Percentiles rank a stretch among this genome's conserved stretches.
These are phyloP conservation scores for Symbiodinium natans DNA, from an alignment of 73 alveolate species.

Conservation along the genomic window DNA sequence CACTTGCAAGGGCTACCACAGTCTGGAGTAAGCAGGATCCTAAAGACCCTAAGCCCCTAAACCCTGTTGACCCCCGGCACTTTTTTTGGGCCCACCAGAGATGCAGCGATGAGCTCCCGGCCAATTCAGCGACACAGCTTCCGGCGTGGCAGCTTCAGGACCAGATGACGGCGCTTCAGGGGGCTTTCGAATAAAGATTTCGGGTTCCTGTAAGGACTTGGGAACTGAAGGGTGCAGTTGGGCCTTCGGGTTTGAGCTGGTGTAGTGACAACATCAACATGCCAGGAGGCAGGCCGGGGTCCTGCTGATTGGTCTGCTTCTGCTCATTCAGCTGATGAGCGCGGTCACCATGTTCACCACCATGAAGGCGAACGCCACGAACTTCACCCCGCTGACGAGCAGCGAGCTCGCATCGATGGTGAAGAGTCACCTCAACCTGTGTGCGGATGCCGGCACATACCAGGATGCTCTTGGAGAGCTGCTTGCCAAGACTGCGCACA, in stretches of 20 bases:
- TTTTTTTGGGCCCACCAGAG: background rate
- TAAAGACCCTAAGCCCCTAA: no score
- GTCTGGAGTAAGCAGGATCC: no score
- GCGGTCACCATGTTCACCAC: background rate
- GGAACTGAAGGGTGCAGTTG: no score
- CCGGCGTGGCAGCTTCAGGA: no score
- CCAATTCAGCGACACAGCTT: background rate
- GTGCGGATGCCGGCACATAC: background rate
- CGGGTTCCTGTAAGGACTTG: no score
- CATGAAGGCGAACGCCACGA: background rate
- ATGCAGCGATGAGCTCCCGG: background rate
- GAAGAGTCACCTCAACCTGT: background rate
- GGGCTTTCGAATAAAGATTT: no score
- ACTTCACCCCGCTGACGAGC: background rate
- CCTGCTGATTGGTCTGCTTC: background rate
- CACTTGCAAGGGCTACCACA: no score
- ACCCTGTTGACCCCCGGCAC: no score
- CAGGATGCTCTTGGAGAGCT: background rate
- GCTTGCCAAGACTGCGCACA: background rate
- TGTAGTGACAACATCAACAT: no score
- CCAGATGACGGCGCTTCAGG: no score
- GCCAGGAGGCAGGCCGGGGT: background rate
- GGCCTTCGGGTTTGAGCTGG: no score
- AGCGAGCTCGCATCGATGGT: conserved; percentile 16
- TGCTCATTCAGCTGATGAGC: background rate